Evolutionary conservation across 2,329 filamentous ascomycete genomes (phyloP).

Genomic region (Microthyrium microscopicum): DNA sequence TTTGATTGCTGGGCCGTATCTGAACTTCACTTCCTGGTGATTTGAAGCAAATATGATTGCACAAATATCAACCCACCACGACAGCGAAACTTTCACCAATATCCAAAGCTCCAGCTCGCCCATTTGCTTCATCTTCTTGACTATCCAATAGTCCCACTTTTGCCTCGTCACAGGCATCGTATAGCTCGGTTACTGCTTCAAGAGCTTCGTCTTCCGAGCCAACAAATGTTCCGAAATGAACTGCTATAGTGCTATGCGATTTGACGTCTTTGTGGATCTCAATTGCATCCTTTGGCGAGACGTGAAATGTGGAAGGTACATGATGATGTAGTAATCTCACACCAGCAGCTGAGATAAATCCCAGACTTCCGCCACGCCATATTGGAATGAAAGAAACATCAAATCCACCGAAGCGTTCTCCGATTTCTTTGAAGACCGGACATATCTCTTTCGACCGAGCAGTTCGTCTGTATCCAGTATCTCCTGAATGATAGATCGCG

Average conservation of each 20-base stretch:
- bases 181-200: constrained; percentile 5
- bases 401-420: constrained; percentile 3
- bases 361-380: constrained; percentile 7
- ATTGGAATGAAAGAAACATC: constrained; percentile 8
- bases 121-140: background rate
- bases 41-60: too few species aligned
- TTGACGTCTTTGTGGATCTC: constrained; percentile 7
- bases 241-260: constrained; percentile 1
- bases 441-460: constrained; percentile 1
- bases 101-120: constrained; percentile 2
- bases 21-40: too few species aligned
- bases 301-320: constrained; percentile 3
- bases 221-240: constrained; percentile 8
- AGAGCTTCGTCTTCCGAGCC: constrained; percentile 4
- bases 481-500: constrained; percentile 8
- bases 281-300: constrained; percentile 5
- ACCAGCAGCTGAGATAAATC: constrained; percentile 6
- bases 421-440: constrained; percentile 7
- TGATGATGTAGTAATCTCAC: constrained; percentile 4
- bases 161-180: constrained; percentile 1
- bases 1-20: too few species aligned
- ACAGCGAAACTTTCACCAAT: constrained; percentile 5
- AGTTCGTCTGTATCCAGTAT: constrained; percentile 7
- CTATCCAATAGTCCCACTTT: background rate
- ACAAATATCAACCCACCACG: constrained; percentile 1